Conservation (phyloP, 2,329 filamentous ascomycete genomes). For the Pseudogymnoascus sp. region DNA sequence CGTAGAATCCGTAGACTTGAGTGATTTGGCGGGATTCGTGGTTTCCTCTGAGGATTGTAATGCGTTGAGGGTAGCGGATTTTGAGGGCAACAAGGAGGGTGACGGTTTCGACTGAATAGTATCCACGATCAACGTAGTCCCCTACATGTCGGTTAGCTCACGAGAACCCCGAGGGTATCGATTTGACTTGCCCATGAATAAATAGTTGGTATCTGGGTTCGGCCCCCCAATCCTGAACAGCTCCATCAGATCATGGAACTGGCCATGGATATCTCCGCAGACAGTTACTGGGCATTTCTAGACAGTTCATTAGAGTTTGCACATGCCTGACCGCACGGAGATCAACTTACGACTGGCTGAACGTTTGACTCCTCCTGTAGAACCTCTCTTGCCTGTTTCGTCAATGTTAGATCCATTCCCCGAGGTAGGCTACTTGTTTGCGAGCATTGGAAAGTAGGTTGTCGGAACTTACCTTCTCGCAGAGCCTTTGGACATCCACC, state of each 20-base stretch:
- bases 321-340: not conserved
- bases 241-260: constrained; percentile 96
- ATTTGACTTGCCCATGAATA: constrained; percentile 74
- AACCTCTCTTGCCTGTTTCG: constrained; percentile 75
- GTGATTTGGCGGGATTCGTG: constrained; percentile 97
- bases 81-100: constrained; percentile 92
- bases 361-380: constrained; percentile 97
- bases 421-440: not conserved
- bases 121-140: constrained; percentile 95
- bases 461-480: constrained; percentile 72
- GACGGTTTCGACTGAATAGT: constrained; percentile 96
- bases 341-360: constrained; percentile 78
- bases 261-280: constrained; percentile 94
- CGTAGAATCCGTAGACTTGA: constrained; percentile 96
- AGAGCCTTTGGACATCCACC: constrained; percentile 88
- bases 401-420: constrained; percentile 2
- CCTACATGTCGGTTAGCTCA: constrained; percentile 38
- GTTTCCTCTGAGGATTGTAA: constrained; percentile 91
- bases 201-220: constrained; percentile 90
- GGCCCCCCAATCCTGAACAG: constrained; percentile 89
- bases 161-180: not conserved
- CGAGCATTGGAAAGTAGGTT: not conserved
- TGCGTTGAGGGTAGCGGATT: constrained; percentile 93
- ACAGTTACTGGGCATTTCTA: constrained; percentile 30
- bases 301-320: not conserved